phyloP scores from a whole-genome alignment of 2,329 filamentous ascomycete species.

The Plenodomus lindquistii region DNA sequence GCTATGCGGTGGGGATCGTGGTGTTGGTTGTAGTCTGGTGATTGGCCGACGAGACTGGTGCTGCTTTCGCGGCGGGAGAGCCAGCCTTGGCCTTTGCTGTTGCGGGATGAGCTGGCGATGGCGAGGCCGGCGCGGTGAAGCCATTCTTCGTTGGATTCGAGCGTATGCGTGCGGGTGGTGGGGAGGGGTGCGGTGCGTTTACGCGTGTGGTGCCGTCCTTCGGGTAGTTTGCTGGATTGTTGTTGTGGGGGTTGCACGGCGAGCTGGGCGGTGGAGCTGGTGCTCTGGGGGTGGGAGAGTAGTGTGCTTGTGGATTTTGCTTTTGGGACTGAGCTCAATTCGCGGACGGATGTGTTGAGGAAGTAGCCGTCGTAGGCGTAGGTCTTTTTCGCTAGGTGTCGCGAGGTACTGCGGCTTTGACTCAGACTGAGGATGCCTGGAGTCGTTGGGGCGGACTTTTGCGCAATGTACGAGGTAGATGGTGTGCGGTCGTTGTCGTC shows the following conservation, averaged over 20 bases:
- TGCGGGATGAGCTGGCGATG: conserved; percentile 60
- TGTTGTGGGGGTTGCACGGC: not conserved
- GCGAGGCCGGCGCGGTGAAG: conserved; percentile 61
- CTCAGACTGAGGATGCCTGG: conserved; percentile 53
- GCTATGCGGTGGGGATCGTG: conserved; percentile 31
- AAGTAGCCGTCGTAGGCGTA: conserved; percentile 43
- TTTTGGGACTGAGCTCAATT: conserved; percentile 47
- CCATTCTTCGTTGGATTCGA: conserved; percentile 55
- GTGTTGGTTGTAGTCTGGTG: conserved; percentile 38
- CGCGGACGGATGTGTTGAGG: conserved; percentile 23
- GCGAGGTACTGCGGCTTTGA: conserved; percentile 40
- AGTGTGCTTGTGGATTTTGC: conserved; percentile 53
- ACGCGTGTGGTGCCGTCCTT: conserved; percentile 28
- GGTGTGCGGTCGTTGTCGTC: conserved; percentile 34
- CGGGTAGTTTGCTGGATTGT: conserved; percentile 1
- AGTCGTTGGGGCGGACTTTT: conserved; percentile 53
- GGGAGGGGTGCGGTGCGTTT: conserved; percentile 38
- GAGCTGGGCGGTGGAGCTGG: conserved; percentile 29
- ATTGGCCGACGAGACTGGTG: conserved; percentile 55
- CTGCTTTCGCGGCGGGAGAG: conserved; percentile 59
- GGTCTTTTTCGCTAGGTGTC: conserved; percentile 41
- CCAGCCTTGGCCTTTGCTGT: conserved; percentile 67
- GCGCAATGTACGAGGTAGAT: conserved; percentile 52
- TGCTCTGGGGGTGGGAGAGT: conserved; percentile 20
- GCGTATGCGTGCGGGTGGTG: conserved; percentile 35